Base-by-base conservation (phyloP, 345 rosid species). In the Salix suchowensis region DNA sequence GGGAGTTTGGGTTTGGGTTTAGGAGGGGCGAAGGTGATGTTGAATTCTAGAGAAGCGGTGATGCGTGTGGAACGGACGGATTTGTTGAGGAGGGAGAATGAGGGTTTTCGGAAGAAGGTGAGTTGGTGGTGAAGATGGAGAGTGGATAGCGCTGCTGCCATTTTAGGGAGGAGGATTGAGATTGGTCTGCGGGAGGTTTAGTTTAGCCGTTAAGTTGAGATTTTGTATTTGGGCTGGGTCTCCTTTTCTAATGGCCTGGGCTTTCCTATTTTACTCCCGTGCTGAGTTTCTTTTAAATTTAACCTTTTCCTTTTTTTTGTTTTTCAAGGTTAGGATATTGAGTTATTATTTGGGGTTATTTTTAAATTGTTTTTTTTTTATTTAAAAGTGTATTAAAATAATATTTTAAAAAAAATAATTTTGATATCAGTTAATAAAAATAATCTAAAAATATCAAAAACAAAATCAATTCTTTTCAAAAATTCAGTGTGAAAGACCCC, bases 11-110 rank as follows among this genome's bases (percentile, higher is more conserved):
- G 90, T 67, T 79, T 89, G 79, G 91, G 91, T 72, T 83, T 88
- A 0, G 93, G 84, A 75, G 97, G 94, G 8, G 97, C 97, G 76
- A 93, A 95, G 50, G 91, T 79, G 85, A 93, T 91, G 86, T 91
- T 86, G 88, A 95, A 95, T 52, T 91, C 87, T 19, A 86, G 50
- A 2, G 84, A 77, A n/a, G 94, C 75, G 72, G 84, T 75, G 44
- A 83, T 77, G 72, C 83, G 89, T 73, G 87, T 85, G 75, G 84
- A 37, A 4, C 90, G 92, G 85, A 68, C 2, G 36, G 88, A 83
- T 65, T 67, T 83, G 78, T 67, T 83, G 78, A 79, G 68, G 68
- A 78, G 83, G 73, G 76, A 68, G 75, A 77, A 80, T 16, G 80
- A 82, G 44, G 77, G 86, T 12, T 74, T 80, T 77, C 78, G 65